Evolutionary conservation across 139 green algal genomes (phyloP).

Genomic region (Picochlorum sp.): DNA sequence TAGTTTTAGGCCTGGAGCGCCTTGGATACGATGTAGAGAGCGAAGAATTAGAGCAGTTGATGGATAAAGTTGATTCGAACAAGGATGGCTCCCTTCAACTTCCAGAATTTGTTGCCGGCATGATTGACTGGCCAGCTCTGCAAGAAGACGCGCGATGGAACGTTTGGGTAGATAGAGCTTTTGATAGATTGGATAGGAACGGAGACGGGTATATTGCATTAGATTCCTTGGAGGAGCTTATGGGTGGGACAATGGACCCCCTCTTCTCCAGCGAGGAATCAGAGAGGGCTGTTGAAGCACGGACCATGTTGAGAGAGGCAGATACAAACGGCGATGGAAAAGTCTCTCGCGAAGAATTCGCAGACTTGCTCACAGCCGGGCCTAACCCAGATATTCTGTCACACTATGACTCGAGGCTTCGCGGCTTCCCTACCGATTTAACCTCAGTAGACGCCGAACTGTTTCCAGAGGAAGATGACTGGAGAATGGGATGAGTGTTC

Average conservation of each 20-base stretch:
- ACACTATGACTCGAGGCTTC: conserved; percentile 41
- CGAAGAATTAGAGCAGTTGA: conserved; percentile 63
- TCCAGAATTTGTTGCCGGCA: conserved; percentile 73
- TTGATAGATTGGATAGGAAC: conserved; percentile 70
- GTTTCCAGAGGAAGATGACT: neutral
- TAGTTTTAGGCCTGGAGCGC: conserved; percentile 51
- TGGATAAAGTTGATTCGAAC: conserved; percentile 50
- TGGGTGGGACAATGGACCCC: neutral
- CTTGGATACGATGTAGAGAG: conserved; percentile 46
- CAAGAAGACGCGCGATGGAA: conserved; percentile 35
- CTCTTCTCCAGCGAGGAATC: neutral
- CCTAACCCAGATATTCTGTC: conserved; percentile 41
- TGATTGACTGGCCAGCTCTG: conserved; percentile 70
- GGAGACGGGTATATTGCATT: conserved; percentile 72
- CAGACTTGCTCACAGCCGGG: conserved; percentile 42
- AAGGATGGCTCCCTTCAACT: conserved; percentile 61
- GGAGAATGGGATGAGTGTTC: neutral
- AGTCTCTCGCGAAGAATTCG: conserved; percentile 68
- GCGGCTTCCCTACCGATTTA: conserved; percentile 2
- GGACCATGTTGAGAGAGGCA: conserved; percentile 76
- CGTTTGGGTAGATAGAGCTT: conserved; percentile 43
- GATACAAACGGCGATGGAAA: conserved; percentile 76
- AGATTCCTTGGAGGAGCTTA: conserved; percentile 57
- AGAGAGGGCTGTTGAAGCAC: conserved; percentile 44
- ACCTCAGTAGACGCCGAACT: neutral